Evolutionary conservation across 805 yeast species (phyloP).

Genomic region (Jamesozyma rosinii): DNA sequence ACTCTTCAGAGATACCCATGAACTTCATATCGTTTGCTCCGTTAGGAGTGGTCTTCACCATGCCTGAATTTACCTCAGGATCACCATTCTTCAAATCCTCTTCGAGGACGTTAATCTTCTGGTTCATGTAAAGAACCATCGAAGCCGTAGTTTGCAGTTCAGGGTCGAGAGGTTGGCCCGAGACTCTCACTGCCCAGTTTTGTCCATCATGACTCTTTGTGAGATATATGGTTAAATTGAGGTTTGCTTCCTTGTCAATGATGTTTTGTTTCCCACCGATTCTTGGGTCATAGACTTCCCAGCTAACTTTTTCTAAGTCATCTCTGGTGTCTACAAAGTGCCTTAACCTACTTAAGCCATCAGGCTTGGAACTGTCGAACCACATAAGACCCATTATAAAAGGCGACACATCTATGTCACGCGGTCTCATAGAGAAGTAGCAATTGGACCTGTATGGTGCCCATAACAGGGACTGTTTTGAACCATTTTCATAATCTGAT

Average conservation of each 20-base stretch:
- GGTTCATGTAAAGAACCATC: slow-evolving; percentile 67
- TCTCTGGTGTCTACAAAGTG: slow-evolving; percentile 72
- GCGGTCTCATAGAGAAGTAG: slow-evolving; percentile 78
- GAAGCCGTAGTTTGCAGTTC: slow-evolving; percentile 45
- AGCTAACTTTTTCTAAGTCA: slow-evolving; percentile 63
- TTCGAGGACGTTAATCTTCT: too few species aligned
- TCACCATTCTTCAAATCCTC: slow-evolving; percentile 27
- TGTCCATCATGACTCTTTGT: slow-evolving; percentile 61
- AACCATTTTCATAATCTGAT: slow-evolving; percentile 26
- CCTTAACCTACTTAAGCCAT: slow-evolving; percentile 48
- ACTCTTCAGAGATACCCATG: slow-evolving; percentile 48
- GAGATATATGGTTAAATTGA: slow-evolving; percentile 61
- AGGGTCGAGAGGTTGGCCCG: slow-evolving; percentile 51
- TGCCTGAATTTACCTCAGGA: slow-evolving; percentile 16
- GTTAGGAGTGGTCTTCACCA: slow-evolving; percentile 6
- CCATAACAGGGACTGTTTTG: slow-evolving; percentile 57
- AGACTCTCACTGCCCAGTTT: slow-evolving; percentile 73
- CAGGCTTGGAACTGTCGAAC: slow-evolving; percentile 57
- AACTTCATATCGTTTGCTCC: slow-evolving; percentile 21
- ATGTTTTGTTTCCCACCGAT: slow-evolving; percentile 75
- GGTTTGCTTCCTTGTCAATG: slow-evolving; percentile 52
- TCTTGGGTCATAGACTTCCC: slow-evolving; percentile 85
- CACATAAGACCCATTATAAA: slow-evolving; percentile 78
- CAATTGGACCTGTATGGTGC: slow-evolving; percentile 87
- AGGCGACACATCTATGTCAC: slow-evolving; percentile 43